These are phyloP conservation scores for Tylopilus sp. DNA, from an alignment of 768 basidiomycete species.

Conservation along the genomic window DNA sequence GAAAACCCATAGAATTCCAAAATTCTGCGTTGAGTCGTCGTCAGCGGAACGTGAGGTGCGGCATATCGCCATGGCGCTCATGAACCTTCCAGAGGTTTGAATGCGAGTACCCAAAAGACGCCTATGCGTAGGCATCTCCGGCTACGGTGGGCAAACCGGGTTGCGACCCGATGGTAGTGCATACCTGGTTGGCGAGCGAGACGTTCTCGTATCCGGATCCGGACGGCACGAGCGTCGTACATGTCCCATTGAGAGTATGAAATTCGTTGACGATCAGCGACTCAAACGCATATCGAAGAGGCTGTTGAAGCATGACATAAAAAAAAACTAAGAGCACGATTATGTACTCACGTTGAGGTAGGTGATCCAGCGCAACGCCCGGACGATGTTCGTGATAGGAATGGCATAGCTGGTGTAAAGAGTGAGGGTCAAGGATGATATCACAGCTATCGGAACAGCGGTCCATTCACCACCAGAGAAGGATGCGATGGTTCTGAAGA, in stretches of 20 bases:
- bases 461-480: constrained; percentile 49
- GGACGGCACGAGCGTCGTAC: constrained; percentile 54
- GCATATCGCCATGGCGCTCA: constrained; percentile 6
- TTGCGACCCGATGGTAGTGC: constrained; percentile 39
- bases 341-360: constrained; percentile 50
- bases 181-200: constrained; percentile 38
- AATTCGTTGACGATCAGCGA: constrained; percentile 82
- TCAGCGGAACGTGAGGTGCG: background rate
- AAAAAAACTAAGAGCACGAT: constrained; percentile 34
- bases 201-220: constrained; percentile 35
- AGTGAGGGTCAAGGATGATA: constrained; percentile 36
- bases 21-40: constrained; percentile 23
- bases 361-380: constrained; percentile 64
- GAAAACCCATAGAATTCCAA: constrained; percentile 46
- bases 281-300: constrained; percentile 65
- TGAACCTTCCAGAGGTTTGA: constrained; percentile 37
- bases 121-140: constrained; percentile 39
- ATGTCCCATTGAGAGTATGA: constrained; percentile 67
- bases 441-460: constrained; percentile 36
- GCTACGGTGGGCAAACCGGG: constrained; percentile 39
- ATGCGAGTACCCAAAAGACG: constrained; percentile 29
- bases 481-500: constrained; percentile 66
- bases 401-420: constrained; percentile 44
- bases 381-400: constrained; percentile 24
- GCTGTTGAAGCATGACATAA: constrained; percentile 34